Evolutionary conservation across 768 basidiomycete genomes (phyloP), one percentile per base, ranked within the genome.

Genomic region (Suillus subaureus): DNA sequence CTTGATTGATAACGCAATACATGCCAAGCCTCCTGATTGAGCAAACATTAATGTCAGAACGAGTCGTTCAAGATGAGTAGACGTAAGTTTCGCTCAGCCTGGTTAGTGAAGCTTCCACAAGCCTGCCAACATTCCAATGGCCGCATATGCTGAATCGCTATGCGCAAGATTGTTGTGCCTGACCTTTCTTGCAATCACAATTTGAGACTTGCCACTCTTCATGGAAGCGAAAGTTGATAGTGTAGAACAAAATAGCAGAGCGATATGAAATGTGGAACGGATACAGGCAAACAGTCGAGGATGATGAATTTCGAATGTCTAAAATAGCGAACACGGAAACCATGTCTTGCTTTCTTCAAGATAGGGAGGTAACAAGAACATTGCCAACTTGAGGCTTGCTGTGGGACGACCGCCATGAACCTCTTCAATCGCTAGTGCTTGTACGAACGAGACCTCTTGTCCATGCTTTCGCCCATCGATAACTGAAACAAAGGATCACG

Each of bases 271-370:
- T 56, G 26, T 28, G 64, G 62, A 63, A 66, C 69, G 68, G 74
- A 70, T 77, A 79, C 78, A 75, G 82, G 78, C 77, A 81, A 81
- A 82, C 84, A 77, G 80, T 79, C 74, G 84, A 79, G 76, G 81
- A 82, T 79, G 81, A 77, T 79, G 83, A 79, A 88, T 85, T 88
- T 88, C 86, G 83, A 87, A 86, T 84, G 79, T 84, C 79, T 80
- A 82, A 80, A 75, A 77, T 85, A 87, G 81, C 81, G 83, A 84
- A 77, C 39, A 69, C 76, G 69, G 79, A 73, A 78, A 84, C 83
- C 80, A 75, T 69, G 80, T 76, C 69, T 67, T 70, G 69, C 69
- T 76, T 75, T 82, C 80, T 83, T 81, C 81, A 80, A 77, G 78
- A 77, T 73, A 79, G 72, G 57, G 72, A 77, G 81, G 79, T 79